Conservation (phyloP, 805 yeast genomes). For the Candida maris region DNA sequence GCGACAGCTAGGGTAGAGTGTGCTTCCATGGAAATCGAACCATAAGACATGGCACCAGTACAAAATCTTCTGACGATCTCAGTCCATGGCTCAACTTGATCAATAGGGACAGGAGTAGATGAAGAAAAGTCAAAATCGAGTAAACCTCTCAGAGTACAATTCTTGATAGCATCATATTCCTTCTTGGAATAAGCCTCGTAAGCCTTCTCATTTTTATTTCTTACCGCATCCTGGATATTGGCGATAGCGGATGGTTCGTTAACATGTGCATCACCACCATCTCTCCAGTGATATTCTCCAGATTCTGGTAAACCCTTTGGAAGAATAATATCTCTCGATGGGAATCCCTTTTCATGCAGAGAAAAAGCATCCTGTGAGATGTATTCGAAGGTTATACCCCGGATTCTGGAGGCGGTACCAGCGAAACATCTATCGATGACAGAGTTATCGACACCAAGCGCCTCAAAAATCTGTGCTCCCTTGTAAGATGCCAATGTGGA, state of each 20-base stretch:
- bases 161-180: slow-evolving; percentile 86
- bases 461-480: slow-evolving; percentile 98
- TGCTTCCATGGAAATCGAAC: slow-evolving; percentile 97
- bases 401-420: slow-evolving; percentile 95
- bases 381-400: slow-evolving; percentile 92
- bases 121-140: slow-evolving; percentile 81
- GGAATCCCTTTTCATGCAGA: slow-evolving; percentile 89
- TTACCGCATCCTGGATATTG: slow-evolving; percentile 94
- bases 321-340: slow-evolving; percentile 65
- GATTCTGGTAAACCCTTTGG: slow-evolving; percentile 83
- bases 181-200: slow-evolving; percentile 85
- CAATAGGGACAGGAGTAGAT: slow-evolving; percentile 79
- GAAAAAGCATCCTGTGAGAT: slow-evolving; percentile 96
- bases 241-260: slow-evolving; percentile 96
- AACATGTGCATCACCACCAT: slow-evolving; percentile 94
- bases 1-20: slow-evolving; percentile 98
- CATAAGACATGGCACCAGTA: slow-evolving; percentile 99
- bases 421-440: slow-evolving; percentile 94
- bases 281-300: slow-evolving; percentile 98
- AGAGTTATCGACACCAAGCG: slow-evolving; percentile 90
- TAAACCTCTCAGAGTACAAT: slow-evolving; percentile 91
- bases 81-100: slow-evolving; percentile 99
- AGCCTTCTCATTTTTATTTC: slow-evolving; percentile 91
- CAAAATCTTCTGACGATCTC: slow-evolving; percentile 96
- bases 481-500: slow-evolving; percentile 97